phyloP scores from a whole-genome alignment of 169 alveolate genomes.

The Plasmodium billcollinsi region DNA sequence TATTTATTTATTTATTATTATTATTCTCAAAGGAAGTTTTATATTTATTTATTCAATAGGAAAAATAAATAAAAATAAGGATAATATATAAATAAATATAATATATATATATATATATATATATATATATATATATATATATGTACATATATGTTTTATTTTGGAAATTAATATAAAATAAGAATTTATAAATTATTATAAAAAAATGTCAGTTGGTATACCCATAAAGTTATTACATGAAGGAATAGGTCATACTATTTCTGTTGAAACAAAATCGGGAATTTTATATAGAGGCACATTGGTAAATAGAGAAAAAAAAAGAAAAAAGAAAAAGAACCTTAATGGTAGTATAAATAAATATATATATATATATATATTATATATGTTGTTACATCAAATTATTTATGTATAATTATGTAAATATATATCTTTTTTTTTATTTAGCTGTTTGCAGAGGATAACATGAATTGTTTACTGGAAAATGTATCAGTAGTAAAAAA shows the following conservation, averaged over 20 bases:
- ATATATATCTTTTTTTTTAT: neutral
- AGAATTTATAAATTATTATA: too few relatives aligned
- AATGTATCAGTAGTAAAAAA: constrained; percentile 96
- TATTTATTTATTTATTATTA: too few relatives aligned
- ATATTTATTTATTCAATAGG: neutral
- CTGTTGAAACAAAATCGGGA: constrained; percentile 97
- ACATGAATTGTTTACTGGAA: constrained; percentile 98
- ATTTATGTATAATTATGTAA: neutral
- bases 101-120: constrained; percentile 5
- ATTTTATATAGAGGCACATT: constrained; percentile 96
- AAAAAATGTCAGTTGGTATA: constrained; percentile 94
- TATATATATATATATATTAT: neutral
- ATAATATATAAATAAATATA: constrained; percentile 8
- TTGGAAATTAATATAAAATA: neutral
- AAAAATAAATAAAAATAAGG: neutral
- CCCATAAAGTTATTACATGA: constrained; percentile 98
- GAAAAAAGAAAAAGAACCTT: too few relatives aligned
- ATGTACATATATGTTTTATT: neutral
- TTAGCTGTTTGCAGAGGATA: constrained; percentile 93
- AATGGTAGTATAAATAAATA: neutral
- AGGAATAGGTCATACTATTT: constrained; percentile 98
- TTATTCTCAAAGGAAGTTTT: neutral
- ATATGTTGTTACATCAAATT: neutral
- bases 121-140: constrained; percentile 7
- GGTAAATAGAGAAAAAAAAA: constrained; percentile 87